Evolutionary conservation across 2,329 filamentous ascomycete species (phyloP), one percentile per base, ranked within the genome.

Genomic region (Xylaria sp.): DNA sequence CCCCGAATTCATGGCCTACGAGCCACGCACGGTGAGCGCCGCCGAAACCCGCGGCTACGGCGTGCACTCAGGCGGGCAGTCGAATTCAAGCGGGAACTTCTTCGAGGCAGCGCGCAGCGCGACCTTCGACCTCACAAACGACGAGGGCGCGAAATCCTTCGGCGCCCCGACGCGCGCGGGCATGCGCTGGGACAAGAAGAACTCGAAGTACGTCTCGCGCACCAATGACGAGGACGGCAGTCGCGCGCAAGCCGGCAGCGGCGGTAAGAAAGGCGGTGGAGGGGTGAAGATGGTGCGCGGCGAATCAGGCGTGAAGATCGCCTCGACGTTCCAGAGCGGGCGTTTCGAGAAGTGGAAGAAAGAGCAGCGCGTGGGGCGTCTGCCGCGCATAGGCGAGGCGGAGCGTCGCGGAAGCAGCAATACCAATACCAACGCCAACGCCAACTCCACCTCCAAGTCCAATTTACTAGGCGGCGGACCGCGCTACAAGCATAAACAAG

Each of bases 161-260:
- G 94, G 90, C 70, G 90, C 93, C 75, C 89, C 93, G 2, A 88
- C 90, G 55, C 91, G 90, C 75, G 82, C 90, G 58, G 88, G 90
- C 73, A 91, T 97, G 90, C 91, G 96, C 73, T 99, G 96, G 96
- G 96, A 99, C 84, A 95, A 97, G 84, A 97, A 97, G 81, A 89
- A 90, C 77, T 97, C 93, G 82, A 98, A 98, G 82, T 99, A 98
- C 82, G 95, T 99, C 42, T 86, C 93, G 13, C 89, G 93, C 42
- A 90, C 90, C 75, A 98, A 99, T 84, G 96, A 99, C 82, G 93
- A 97, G 75, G 97, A 99, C 82, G 96, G 96, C 47, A 97, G 89
- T 35, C 90, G 90, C 75, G 88, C 48, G 1, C 63, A 66, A 37
- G 66, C 53, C 55, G 44, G 44, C n/a, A 9, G 10, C 1, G 12